A percentile compares a stretch with the other conserved stretches of the same genome.
phyloP scores from a whole-genome alignment of 768 basidiomycete species.

The Sporobolomyces roseus region DNA sequence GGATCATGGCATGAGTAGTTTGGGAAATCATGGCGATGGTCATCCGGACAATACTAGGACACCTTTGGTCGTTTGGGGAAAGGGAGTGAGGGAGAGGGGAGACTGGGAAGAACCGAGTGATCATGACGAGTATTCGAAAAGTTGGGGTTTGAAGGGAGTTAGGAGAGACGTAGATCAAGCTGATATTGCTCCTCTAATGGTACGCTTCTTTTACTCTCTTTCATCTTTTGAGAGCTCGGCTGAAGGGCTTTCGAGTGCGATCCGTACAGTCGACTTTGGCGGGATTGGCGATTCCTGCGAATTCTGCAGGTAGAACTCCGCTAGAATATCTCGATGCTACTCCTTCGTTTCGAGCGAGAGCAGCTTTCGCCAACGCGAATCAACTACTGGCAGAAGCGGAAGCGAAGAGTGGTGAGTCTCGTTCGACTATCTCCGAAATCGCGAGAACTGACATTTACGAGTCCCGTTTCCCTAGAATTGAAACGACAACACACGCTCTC shows the following conservation, averaged over 20 bases:
- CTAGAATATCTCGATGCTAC: slow-evolving; percentile 60
- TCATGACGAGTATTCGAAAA: slow-evolving; percentile 65
- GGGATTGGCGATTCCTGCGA: slow-evolving; percentile 71
- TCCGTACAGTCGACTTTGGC: slow-evolving; percentile 55
- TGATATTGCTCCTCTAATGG: slow-evolving; percentile 74
- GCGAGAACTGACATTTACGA: background rate
- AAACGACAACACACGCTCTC: slow-evolving; percentile 60
- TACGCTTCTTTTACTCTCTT: background rate
- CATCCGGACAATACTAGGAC: slow-evolving; percentile 85
- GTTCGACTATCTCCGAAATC: background rate
- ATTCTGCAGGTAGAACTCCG: slow-evolving; percentile 75
- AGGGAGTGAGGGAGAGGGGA: slow-evolving; percentile 56
- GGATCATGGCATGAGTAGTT: slow-evolving; percentile 83
- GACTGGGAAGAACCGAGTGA: slow-evolving; percentile 23
- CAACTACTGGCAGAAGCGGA: slow-evolving; percentile 70
- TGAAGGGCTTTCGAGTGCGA: background rate
- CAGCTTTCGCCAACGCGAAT: slow-evolving; percentile 64
- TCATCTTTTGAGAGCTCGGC: too few species aligned
- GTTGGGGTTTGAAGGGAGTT: slow-evolving; percentile 61
- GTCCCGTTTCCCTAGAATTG: slow-evolving; percentile 42
- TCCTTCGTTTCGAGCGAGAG: slow-evolving; percentile 56
- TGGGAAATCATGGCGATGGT: slow-evolving; percentile 86
- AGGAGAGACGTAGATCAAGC: slow-evolving; percentile 78
- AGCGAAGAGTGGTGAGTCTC: slow-evolving; percentile 64
- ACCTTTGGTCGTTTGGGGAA: slow-evolving; percentile 76